Conservation (phyloP, 202 grass and related monocot genomes). For the Setaria viridis region DNA sequence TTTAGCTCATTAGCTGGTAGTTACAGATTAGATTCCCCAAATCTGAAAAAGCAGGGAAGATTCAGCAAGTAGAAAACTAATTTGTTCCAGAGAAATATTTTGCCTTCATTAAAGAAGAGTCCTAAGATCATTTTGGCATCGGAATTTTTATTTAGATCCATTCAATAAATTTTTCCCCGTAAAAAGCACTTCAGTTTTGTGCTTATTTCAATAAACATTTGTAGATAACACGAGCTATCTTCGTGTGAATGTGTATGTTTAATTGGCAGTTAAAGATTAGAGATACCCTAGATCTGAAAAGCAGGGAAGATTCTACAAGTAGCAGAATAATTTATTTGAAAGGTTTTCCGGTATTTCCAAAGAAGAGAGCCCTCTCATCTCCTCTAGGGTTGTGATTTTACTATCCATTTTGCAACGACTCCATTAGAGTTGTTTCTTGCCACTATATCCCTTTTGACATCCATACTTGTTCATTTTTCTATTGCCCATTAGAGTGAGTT, state of each 20-base stretch:
- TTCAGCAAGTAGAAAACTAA: background rate
- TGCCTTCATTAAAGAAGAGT: background rate
- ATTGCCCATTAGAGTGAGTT: no score
- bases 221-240: no score
- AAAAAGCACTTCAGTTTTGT: background rate
- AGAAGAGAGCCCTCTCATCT: background rate
- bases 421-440: no score
- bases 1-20: background rate
- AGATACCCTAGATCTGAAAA: background rate
- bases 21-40: slow-evolving; percentile 28
- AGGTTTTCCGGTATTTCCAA: background rate
- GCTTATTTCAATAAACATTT: background rate
- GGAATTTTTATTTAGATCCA: background rate
- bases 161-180: background rate
- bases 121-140: background rate
- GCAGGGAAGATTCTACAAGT: background rate
- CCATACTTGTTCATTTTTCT: no score
- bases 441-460: no score
- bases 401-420: no score
- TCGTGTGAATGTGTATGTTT: background rate
- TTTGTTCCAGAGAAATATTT: background rate
- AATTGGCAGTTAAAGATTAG: background rate
- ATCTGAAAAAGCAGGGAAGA: slow-evolving; percentile 27
- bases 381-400: no score
- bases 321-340: background rate